Base-by-base conservation (phyloP, 208 protist genomes). In the Cochliopodium minus region DNA sequence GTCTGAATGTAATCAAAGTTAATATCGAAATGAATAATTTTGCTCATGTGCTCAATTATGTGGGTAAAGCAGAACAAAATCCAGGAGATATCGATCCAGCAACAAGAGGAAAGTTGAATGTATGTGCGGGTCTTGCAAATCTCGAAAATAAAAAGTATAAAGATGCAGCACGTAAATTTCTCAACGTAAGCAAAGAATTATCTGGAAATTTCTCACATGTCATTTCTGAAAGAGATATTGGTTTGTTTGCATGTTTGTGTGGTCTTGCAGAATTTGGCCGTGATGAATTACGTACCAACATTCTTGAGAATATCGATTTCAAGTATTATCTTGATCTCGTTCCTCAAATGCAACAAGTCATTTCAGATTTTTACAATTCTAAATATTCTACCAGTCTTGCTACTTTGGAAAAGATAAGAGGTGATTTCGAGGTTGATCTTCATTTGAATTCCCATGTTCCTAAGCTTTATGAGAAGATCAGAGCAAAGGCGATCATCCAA, bases 261-360 rank as follows among this genome's bases (percentile, higher is more conserved):
- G 73, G 72, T 23, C 65, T 85, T n/a, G 79, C 79, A 32, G 71
- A 76, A 15, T 83, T 85, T 64, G 71, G 77, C 42, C 56, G 78
- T 39, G 10, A 22, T 13, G 75, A 83, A 42, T 61, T 85, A n/a
- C 62, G 65, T 9, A 38, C 47, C 2, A 65, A 70, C 34, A 46
- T 81, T 15, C 57, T 79, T n/a, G 72, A 76, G 45, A 69, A 79
- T 55, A 35, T 33, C 17, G 22, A 43, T 6, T 81, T 82, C 61
- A 77, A 73, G 57, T 42, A 62, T 28, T 82, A 73, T 46, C 46
- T 81, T 4, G 79, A 85, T 29, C 61, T 81, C 2, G 58, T 65
- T 28, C 80, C 80, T 23, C 53, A 73, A 23, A 36, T 84, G 39
- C 46, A 66, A 34, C 60, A 78, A 30, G 15, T 78, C 10, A 61